Evolutionary conservation across 306 rosid genomes (phyloP).

Genomic region (Medicago ruthenica): DNA sequence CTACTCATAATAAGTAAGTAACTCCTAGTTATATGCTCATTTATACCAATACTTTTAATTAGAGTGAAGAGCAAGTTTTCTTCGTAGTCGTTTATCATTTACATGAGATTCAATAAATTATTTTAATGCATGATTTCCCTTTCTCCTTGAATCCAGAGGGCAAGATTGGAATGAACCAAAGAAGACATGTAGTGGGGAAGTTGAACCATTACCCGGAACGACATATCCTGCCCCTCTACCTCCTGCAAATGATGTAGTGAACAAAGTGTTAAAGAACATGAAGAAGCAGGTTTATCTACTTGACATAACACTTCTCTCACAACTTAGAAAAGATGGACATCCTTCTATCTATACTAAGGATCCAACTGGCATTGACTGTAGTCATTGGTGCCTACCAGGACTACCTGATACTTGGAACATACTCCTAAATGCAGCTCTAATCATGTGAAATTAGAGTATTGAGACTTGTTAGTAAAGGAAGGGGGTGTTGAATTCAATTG

Average conservation of each 20-base stretch:
- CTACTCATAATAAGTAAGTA: conserved; percentile 81
- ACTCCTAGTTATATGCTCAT: background rate
- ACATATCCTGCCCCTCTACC: conserved; percentile 56
- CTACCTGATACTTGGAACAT: conserved; percentile 74
- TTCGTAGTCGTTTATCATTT: too few relatives aligned
- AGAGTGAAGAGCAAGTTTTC: too few relatives aligned
- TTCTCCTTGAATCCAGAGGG: conserved; percentile 60
- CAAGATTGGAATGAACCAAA: conserved; percentile 84
- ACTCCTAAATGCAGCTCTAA: conserved; percentile 42
- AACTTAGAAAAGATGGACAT: conserved; percentile 80
- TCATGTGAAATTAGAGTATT: conserved; percentile 6
- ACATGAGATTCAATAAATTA: background rate
- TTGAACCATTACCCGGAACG: conserved; percentile 68
- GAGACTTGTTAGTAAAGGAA: too few relatives aligned
- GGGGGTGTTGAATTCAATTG: too few relatives aligned
- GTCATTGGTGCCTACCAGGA: conserved; percentile 83
- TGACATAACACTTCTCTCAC: conserved; percentile 70
- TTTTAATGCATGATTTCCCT: background rate
- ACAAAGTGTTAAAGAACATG: conserved; percentile 48
- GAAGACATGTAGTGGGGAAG: conserved; percentile 77
- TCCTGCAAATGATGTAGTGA: conserved; percentile 41
- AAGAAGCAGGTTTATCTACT: conserved; percentile 56
- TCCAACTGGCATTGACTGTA: conserved; percentile 65
- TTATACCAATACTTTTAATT: too few relatives aligned
- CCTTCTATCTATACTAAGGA: conserved; percentile 53